A percentile compares a stretch with the other conserved stretches of the same genome.
Evolutionary conservation across 1,284 basidiomycete species (phyloP).

Genomic region (Puccinia coronata): DNA sequence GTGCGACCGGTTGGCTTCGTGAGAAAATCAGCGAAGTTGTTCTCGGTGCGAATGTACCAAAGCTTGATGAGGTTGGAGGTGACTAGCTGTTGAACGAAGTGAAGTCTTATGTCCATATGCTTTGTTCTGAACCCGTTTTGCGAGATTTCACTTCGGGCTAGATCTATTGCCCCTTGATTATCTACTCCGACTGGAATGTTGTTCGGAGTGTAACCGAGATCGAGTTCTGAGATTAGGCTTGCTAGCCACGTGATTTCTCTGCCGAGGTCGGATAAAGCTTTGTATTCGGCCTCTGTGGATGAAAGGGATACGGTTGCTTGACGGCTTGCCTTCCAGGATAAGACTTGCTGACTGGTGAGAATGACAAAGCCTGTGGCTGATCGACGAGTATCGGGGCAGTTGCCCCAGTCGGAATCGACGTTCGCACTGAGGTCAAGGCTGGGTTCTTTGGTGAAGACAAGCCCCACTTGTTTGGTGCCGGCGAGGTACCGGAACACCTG

Average conservation of each 20-base stretch:
- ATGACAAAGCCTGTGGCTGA: constrained; percentile 8
- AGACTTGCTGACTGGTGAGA: background rate
- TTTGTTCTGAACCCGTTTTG: too few species aligned
- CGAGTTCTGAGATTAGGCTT: background rate
- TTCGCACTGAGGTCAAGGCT: background rate
- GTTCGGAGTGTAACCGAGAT: background rate
- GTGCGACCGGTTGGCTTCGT: background rate
- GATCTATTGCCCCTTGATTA: constrained; percentile 11
- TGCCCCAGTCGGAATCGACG: constrained; percentile 21
- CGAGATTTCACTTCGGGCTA: background rate
- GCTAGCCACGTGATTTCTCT: constrained; percentile 1
- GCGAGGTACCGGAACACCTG: background rate
- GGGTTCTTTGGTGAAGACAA: background rate
- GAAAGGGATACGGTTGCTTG: background rate
- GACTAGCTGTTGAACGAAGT: background rate
- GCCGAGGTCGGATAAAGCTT: background rate
- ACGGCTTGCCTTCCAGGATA: background rate
- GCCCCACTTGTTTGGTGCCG: background rate
- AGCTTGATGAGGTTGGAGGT: background rate
- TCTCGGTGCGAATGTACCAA: background rate
- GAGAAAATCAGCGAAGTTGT: background rate
- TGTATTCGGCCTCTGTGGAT: constrained; percentile 24
- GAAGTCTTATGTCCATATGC: constrained; percentile 16
- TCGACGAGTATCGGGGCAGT: background rate
- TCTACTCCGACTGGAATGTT: background rate